A percentile compares a stretch with the other conserved stretches of the same genome.
Evolutionary conservation across 352 stramenopile species (phyloP).

Genomic region (Phytophthora meadii): DNA sequence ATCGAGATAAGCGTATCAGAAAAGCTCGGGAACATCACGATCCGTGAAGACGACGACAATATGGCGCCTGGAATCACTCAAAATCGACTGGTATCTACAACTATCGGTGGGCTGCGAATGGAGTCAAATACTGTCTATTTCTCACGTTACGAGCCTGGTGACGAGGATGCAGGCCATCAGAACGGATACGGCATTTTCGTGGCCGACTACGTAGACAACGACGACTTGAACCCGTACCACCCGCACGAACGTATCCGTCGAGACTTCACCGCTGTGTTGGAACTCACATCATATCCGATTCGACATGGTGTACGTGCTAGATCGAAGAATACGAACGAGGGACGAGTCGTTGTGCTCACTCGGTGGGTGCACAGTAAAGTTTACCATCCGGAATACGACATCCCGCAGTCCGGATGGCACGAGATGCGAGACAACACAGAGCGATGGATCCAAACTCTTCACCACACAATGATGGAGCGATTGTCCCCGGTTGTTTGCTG

Average conservation of each 20-base stretch:
- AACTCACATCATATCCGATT: constrained; percentile 40
- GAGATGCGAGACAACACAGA: constrained; percentile 45
- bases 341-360: constrained; percentile 42
- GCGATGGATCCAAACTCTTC: constrained; percentile 45
- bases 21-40: constrained; percentile 52
- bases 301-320: constrained; percentile 27
- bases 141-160: constrained; percentile 36
- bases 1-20: constrained; percentile 65
- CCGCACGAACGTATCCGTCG: constrained; percentile 46
- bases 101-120: constrained; percentile 34
- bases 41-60: constrained; percentile 56
- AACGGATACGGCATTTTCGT: constrained; percentile 48
- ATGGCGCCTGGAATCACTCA: constrained; percentile 41
- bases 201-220: constrained; percentile 53
- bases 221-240: constrained; percentile 57
- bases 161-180: constrained; percentile 17
- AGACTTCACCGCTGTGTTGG: constrained; percentile 42
- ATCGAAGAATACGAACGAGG: constrained; percentile 31
- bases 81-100: constrained; percentile 49
- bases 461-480: constrained; percentile 41
- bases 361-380: constrained; percentile 43
- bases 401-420: constrained; percentile 37
- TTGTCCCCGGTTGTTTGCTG: constrained; percentile 39
- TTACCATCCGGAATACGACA: constrained; percentile 43
- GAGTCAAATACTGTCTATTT: constrained; percentile 56